Percentiles rank a stretch among this genome's conserved stretches.
These are phyloP conservation scores for Vitis hybrid DNA, from an alignment of 177 flowering plant genomes.

Conservation along the genomic window DNA sequence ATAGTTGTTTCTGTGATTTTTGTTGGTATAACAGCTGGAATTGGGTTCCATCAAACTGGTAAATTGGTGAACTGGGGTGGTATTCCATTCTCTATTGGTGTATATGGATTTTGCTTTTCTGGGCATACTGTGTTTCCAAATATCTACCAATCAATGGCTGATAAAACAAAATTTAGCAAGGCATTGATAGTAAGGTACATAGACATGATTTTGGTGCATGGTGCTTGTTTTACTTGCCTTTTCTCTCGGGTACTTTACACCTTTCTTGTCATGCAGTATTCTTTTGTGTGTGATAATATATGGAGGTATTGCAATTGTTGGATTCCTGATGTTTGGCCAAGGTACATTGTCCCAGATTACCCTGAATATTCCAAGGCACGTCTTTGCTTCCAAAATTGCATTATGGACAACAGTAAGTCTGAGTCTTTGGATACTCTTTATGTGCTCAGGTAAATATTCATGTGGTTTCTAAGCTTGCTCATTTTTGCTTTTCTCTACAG, in stretches of 20 bases:
- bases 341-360: conserved; percentile 82
- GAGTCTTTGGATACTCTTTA: background rate
- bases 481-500: conserved; percentile 21
- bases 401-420: conserved; percentile 88
- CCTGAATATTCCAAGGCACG: conserved; percentile 66
- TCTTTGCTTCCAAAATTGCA: conserved; percentile 68
- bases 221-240: background rate
- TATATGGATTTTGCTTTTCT: conserved; percentile 85
- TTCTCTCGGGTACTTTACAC: background rate
- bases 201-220: background rate
- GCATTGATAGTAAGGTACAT: conserved; percentile 67
- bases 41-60: conserved; percentile 71
- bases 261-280: conserved; percentile 52
- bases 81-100: conserved; percentile 83
- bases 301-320: conserved; percentile 75
- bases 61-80: conserved; percentile 66
- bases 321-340: conserved; percentile 87
- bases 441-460: background rate
- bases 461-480: background rate
- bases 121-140: conserved; percentile 95
- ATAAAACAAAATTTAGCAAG: conserved; percentile 57
- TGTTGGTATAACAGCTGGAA: conserved; percentile 55
- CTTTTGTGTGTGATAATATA: conserved; percentile 59
- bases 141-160: conserved; percentile 93
- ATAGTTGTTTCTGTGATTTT: conserved; percentile 52